These are phyloP conservation scores for Magnaporthiopsis poae DNA, from an alignment of 2,329 filamentous ascomycete genomes.

Conservation along the genomic window DNA sequence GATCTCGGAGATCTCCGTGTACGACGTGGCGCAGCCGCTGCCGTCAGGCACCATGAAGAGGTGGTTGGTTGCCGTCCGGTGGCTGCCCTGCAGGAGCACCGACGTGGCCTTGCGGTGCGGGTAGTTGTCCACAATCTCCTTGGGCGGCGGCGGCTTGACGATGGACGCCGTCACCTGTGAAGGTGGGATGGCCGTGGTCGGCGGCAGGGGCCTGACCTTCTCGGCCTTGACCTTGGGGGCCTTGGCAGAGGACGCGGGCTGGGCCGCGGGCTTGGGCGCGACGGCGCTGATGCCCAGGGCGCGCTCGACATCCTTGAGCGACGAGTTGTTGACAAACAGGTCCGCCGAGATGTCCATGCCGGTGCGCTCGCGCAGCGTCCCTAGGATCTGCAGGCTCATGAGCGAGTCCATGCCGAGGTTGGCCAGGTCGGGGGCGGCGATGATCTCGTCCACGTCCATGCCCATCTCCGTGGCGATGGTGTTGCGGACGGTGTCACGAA, in stretches of 20 bases:
- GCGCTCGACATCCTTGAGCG: slow-evolving; percentile 56
- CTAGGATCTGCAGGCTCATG: slow-evolving; percentile 46
- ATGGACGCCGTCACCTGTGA: slow-evolving; percentile 36
- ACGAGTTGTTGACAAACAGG: slow-evolving; percentile 51
- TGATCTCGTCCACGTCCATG: slow-evolving; percentile 55
- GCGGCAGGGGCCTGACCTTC: slow-evolving; percentile 19
- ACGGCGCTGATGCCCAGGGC: slow-evolving; percentile 43
- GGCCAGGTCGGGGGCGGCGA: slow-evolving; percentile 43
- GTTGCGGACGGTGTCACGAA: slow-evolving; percentile 47
- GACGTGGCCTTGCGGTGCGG: slow-evolving; percentile 41
- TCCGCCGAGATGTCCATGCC: slow-evolving; percentile 46
- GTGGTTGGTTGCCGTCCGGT: slow-evolving; percentile 35
- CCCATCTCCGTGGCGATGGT: slow-evolving; percentile 65
- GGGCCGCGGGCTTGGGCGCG: slow-evolving; percentile 23
- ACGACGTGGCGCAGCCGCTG: slow-evolving; percentile 55
- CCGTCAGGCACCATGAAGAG: slow-evolving; percentile 48
- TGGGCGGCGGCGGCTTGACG: slow-evolving; percentile 29
- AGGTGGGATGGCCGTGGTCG: slow-evolving; percentile 19
- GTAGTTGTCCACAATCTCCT: slow-evolving; percentile 30
- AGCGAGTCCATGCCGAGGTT: slow-evolving; percentile 50
- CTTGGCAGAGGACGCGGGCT: slow-evolving; percentile 14
- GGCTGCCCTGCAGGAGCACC: slow-evolving; percentile 40
- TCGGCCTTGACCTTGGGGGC: slow-evolving; percentile 14
- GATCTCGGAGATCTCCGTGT: slow-evolving; percentile 50
- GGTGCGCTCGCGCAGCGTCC: slow-evolving; percentile 44